Base-by-base conservation (phyloP, 192 early-diverging fungal species). In the Coemansia sp. region DNA sequence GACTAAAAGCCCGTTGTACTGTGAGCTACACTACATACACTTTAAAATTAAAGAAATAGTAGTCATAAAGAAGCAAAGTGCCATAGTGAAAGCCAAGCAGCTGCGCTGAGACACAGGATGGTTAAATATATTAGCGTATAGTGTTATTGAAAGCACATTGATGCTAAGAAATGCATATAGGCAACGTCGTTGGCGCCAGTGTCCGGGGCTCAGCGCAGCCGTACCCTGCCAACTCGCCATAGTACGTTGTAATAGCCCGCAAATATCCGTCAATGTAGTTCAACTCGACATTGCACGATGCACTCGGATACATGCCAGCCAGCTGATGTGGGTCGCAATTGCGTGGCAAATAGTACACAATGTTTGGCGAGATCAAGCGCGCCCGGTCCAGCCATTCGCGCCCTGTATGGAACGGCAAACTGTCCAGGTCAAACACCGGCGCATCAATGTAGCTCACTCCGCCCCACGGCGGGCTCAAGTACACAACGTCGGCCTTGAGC, bases 391-490 rank as follows among this genome's bases (percentile, higher is more conserved):
- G 85, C 50, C 97, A 80, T 38, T 87, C 82, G 16, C 72, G 58
- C 2, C 77, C 82, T 0, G 60, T 68, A 51, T 73, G 67, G 51
- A 63, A 84, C 62, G 48, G 88, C 90, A 82, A 71, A 26, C 21
- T 21, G 37, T 53, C 53, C 25, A 72, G 39, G 21, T 66, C 64
- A 65, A 76, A 77, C 6, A 75, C 73, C 0, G 83, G 65, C 6
- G 73, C 72, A 4, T 71, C 71, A 12, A 85, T 61, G 71, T 97
- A 97, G 47, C 86, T 72, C 56, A 93, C 93, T 0, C 87, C 94
- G 51, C 96, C 96, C 96, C 96, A 98, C 39, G 95, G 95, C 43
- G 94, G 94, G 57, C 93, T 96, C 65, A 98, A 70, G 63, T 96
- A 98, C 17, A 97, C 91, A 0, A 87, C 88, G 67, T 97, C 94